Conservation (phyloP, 257 asterid species). For the Jaltomata sinuosa region DNA sequence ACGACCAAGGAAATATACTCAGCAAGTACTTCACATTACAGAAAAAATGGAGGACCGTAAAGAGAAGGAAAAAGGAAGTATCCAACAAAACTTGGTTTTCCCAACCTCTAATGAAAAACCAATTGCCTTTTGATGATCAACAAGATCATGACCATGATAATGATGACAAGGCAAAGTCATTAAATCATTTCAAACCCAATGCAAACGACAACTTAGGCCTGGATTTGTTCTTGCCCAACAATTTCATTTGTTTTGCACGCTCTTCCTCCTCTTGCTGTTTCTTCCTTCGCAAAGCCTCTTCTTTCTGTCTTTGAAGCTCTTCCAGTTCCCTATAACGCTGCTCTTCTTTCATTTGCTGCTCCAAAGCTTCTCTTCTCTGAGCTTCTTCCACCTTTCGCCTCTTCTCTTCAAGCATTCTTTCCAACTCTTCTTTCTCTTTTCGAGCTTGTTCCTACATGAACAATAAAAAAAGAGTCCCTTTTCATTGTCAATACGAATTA, state of each 20-base stretch:
- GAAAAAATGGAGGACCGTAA: neutral
- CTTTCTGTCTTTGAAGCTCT: conserved; percentile 89
- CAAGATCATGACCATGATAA: conserved; percentile 9
- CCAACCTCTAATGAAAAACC: neutral
- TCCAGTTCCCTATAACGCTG: conserved; percentile 75
- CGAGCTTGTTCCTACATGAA: conserved; percentile 58
- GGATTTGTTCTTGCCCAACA: conserved; percentile 91
- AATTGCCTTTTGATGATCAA: neutral
- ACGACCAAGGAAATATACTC: neutral
- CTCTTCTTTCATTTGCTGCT: conserved; percentile 65
- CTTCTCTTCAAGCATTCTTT: conserved; percentile 71
- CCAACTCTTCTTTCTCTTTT: conserved; percentile 74
- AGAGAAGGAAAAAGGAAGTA: neutral
- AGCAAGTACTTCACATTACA: neutral
- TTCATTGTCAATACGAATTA: neutral
- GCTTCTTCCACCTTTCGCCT: conserved; percentile 74
- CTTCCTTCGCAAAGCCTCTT: conserved; percentile 72
- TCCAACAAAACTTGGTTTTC: neutral
- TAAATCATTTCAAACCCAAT: conserved; percentile 53
- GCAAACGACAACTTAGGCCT: conserved; percentile 92
- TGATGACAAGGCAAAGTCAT: neutral
- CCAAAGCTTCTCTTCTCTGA: conserved; percentile 79
- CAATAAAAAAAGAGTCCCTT: neutral
- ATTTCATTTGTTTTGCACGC: conserved; percentile 72
- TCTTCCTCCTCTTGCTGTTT: conserved; percentile 94